These are phyloP conservation scores for Tephrocybe sp. DNA, from an alignment of 768 basidiomycete species.

Conservation along the genomic window DNA sequence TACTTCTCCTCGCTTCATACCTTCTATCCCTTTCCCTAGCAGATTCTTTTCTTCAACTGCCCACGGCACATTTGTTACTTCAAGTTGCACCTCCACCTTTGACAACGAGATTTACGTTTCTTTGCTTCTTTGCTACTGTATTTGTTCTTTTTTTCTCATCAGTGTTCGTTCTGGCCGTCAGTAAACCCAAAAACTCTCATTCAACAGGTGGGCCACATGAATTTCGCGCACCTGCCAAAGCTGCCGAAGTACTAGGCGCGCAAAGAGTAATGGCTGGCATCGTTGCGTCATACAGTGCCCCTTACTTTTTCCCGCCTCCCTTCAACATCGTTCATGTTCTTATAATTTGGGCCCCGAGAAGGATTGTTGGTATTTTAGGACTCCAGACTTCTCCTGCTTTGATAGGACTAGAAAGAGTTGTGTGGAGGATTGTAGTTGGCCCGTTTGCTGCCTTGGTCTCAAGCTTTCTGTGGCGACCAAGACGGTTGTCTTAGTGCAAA, in stretches of 20 bases:
- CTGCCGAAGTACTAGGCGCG: too few relatives aligned
- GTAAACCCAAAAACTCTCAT: slow-evolving; percentile 4
- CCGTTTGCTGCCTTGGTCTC: slow-evolving; percentile 31
- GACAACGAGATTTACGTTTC: slow-evolving; percentile 43
- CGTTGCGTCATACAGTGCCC: slow-evolving; percentile 32
- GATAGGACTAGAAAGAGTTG: slow-evolving; percentile 23
- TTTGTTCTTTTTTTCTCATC: slow-evolving; percentile 33
- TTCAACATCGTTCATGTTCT: slow-evolving; percentile 42
- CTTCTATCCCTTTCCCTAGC: slow-evolving; percentile 48
- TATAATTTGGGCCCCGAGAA: slow-evolving; percentile 21
- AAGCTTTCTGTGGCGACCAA: slow-evolving; percentile 9
- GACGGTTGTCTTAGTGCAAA: background rate
- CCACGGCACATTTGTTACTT: background rate
- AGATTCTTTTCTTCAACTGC: slow-evolving; percentile 28
- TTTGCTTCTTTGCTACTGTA: slow-evolving; percentile 32
- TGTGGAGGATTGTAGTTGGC: slow-evolving; percentile 44
- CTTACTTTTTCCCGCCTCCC: slow-evolving; percentile 48
- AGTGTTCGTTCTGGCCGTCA: slow-evolving; percentile 30
- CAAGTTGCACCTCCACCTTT: slow-evolving; percentile 36
- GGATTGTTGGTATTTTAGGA: slow-evolving; percentile 18
- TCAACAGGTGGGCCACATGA: slow-evolving; percentile 42
- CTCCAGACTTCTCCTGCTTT: slow-evolving; percentile 14
- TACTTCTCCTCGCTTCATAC: slow-evolving; percentile 38
- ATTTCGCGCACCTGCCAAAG: slow-evolving; percentile 43
- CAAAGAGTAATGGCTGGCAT: slow-evolving; percentile 38